Percentiles rank a stretch among this genome's conserved stretches.
Evolutionary conservation across 352 stramenopile species (phyloP).

Genomic region (Globisporangium viniferum): DNA sequence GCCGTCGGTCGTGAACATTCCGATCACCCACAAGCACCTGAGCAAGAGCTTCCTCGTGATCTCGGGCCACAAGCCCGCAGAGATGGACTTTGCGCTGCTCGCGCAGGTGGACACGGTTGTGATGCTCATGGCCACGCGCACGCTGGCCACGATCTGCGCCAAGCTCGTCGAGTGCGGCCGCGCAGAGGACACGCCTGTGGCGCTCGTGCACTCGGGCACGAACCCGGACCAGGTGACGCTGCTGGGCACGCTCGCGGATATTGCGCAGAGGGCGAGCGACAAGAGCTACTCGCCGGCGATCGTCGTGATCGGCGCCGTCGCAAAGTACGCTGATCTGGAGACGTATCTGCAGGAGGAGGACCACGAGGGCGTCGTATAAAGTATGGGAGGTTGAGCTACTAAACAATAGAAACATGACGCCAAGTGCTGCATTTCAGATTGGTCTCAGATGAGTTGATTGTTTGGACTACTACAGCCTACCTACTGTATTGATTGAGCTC

Average conservation of each 20-base stretch:
- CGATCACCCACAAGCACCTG: slow-evolving; percentile 67
- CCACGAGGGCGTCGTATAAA: slow-evolving; percentile 15
- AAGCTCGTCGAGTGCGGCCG: slow-evolving; percentile 43
- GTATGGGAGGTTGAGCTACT: background rate
- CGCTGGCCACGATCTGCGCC: slow-evolving; percentile 39
- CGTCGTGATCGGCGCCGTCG: slow-evolving; percentile 57
- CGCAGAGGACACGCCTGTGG: slow-evolving; percentile 38
- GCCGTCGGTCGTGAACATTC: slow-evolving; percentile 56
- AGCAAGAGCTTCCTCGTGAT: slow-evolving; percentile 63
- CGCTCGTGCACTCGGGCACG: slow-evolving; percentile 60
- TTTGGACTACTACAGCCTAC: no score
- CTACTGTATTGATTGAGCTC: no score
- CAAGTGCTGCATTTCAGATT: background rate
- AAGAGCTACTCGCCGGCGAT: slow-evolving; percentile 75
- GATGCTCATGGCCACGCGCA: slow-evolving; percentile 89
- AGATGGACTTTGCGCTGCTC: slow-evolving; percentile 89
- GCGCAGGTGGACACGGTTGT: slow-evolving; percentile 89
- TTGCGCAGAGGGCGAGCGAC: slow-evolving; percentile 36
- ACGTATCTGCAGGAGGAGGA: slow-evolving; percentile 56
- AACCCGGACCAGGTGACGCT: slow-evolving; percentile 54
- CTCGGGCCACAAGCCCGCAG: slow-evolving; percentile 60
- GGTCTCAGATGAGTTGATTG: no score
- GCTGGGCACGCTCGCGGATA: slow-evolving; percentile 47
- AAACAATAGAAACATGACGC: background rate
- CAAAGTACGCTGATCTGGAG: slow-evolving; percentile 52